Percentiles rank a stretch among this genome's conserved stretches.
phyloP scores from a whole-genome alignment of 257 asterid species.

The Lycium barbarum region DNA sequence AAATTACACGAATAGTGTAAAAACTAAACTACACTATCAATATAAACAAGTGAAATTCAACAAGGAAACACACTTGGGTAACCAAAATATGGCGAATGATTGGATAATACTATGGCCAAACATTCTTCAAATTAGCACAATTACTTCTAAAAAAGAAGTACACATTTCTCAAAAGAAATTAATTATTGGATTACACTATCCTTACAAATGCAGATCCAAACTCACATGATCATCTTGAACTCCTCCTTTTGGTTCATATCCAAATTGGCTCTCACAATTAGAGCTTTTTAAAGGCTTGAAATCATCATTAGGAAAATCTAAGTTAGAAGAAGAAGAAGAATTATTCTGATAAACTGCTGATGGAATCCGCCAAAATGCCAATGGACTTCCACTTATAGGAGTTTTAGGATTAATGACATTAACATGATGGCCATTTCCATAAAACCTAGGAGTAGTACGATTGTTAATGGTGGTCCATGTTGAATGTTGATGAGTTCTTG shows the following conservation, averaged over 20 bases:
- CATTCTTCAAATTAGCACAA: background rate
- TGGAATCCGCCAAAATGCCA: slow-evolving; percentile 65
- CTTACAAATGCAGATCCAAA: slow-evolving; percentile 81
- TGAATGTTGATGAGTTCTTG: slow-evolving; percentile 39
- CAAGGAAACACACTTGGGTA: background rate
- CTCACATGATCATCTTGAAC: slow-evolving; percentile 81
- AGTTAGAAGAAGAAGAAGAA: slow-evolving; percentile 3
- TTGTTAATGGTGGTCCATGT: slow-evolving; percentile 38
- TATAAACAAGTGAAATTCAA: background rate
- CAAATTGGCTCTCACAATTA: slow-evolving; percentile 49
- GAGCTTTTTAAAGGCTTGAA: slow-evolving; percentile 37
- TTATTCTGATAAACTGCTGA: slow-evolving; percentile 16
- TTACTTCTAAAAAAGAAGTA: too few relatives aligned
- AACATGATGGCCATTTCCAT: slow-evolving; percentile 32
- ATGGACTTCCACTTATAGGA: slow-evolving; percentile 70
- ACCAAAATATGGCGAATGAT: background rate
- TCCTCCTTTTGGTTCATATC: slow-evolving; percentile 50
- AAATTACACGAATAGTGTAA: background rate
- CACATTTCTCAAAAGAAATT: background rate
- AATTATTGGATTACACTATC: background rate
- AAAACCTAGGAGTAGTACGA: slow-evolving; percentile 36
- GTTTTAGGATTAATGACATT: slow-evolving; percentile 31
- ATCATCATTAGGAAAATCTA: slow-evolving; percentile 30
- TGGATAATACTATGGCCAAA: background rate
- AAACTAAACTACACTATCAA: background rate